Evolutionary conservation across 2,329 filamentous ascomycete genomes (phyloP), one percentile per base, ranked within the genome.

Genomic region (Hymenotorrendiella dingleyae): DNA sequence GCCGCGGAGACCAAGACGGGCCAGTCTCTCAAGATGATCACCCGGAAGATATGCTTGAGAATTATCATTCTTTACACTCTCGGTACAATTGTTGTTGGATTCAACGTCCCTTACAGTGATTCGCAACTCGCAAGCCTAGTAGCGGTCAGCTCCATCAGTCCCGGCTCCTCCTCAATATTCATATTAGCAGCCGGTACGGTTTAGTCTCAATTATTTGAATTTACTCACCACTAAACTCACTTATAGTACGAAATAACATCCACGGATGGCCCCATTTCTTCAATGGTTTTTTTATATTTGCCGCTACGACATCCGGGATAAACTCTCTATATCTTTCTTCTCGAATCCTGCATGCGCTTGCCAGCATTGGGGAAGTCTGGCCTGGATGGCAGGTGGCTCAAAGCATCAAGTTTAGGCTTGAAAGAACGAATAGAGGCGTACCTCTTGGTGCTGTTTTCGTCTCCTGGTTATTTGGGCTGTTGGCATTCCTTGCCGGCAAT

Each of bases 281-380:
- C 52, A 70, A 70, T 38, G 67, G 62, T 2, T 65, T 70, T 45
- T 68, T 66, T 53, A 60, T 70, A 26, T 68, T 71, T 49, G 67
- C 66, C 0, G 66, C 67, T 2, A 62, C 63, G 21, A 65, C 65
- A 1, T 63, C 63, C 8, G 67, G 63, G 1, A 63, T 68, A 41
- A 69, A 67, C 45, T 60, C 62, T 7, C 56, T 70, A 22, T 70
- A 69, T 51, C 61, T 65, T 28, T 63, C 66, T 17, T 67, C 64
- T 10, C 58, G 68, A 39, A 54, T 67, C 7, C 54, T 70, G 14
- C 67, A 70, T 55, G 67, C 67, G 1, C 56, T 71, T 38, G 66
- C 68, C 16, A 59, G 45, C 47, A 65, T 64, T 39, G 59, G 57
- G 21, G 64, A 64, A 45, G 66, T 58, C 19, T 68, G 64, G 61